Percentiles rank a stretch among this genome's conserved stretches.
phyloP scores from a whole-genome alignment of 2,329 filamentous ascomycete species.

The Pezicula carpinea region DNA sequence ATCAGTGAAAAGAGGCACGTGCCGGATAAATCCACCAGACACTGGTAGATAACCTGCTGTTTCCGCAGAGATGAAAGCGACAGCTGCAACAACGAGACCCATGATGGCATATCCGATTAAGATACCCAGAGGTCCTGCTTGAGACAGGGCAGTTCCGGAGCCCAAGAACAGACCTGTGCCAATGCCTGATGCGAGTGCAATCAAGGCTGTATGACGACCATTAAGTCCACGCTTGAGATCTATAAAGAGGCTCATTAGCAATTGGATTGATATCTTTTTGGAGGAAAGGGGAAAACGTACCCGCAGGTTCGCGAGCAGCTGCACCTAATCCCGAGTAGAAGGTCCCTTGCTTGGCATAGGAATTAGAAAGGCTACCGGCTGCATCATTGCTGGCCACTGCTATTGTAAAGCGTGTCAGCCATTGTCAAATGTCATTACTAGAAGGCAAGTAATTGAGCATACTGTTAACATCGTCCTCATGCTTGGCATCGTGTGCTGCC shows the following conservation, averaged over 20 bases:
- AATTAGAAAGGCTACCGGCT: neutral
- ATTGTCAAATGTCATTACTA: too few relatives aligned
- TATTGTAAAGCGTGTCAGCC: neutral
- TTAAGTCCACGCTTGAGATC: constrained; percentile 23
- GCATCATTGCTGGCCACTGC: neutral
- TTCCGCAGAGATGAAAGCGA: constrained; percentile 36
- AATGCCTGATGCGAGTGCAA: constrained; percentile 36
- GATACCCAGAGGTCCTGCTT: constrained; percentile 35
- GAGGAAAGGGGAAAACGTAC: neutral
- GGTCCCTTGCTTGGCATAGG: neutral
- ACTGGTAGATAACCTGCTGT: constrained; percentile 33
- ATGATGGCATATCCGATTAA: constrained; percentile 38
- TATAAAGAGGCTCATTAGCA: neutral
- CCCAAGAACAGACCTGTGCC: constrained; percentile 41
- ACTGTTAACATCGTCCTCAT: neutral
- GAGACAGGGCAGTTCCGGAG: constrained; percentile 36
- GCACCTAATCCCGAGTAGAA: constrained; percentile 1
- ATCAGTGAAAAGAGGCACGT: constrained; percentile 3
- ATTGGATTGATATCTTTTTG: neutral
- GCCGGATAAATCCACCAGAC: constrained; percentile 23
- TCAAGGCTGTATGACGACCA: constrained; percentile 36
- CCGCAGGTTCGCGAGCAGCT: neutral
- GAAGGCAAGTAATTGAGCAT: too few relatives aligned
- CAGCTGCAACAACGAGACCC: constrained; percentile 42
- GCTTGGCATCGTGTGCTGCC: neutral